phyloP scores from a whole-genome alignment of 495 filamentous ascomycete genomes.

The Neurospora sp. region DNA sequence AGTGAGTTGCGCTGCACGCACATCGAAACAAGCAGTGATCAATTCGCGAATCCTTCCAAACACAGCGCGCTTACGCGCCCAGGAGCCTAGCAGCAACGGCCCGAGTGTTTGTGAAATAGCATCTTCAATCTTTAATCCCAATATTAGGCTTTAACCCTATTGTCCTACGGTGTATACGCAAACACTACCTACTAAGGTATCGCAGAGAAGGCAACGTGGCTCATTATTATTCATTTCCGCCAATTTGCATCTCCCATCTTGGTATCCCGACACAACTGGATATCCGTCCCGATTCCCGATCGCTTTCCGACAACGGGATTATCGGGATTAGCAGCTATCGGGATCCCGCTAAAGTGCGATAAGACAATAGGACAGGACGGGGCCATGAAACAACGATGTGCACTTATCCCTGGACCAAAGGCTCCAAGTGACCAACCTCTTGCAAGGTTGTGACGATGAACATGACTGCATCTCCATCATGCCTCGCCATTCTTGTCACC shows the following conservation, averaged over 20 bases:
- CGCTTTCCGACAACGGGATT: not conserved
- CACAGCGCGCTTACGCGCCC: not conserved
- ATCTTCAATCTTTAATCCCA: not conserved
- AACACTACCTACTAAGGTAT: not conserved
- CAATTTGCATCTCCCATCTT: not conserved
- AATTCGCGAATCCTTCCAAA: not conserved
- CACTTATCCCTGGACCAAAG: not conserved
- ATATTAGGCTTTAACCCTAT: not conserved
- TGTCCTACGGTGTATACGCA: not conserved
- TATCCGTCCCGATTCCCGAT: not conserved
- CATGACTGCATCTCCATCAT: not conserved
- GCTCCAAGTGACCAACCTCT: not conserved
- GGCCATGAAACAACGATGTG: not conserved
- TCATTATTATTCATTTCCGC: not conserved
- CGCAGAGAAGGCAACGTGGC: not conserved
- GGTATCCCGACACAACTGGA: not conserved
- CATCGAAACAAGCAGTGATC: not conserved
- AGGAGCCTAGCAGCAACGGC: not conserved
- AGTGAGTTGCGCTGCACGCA: not conserved
- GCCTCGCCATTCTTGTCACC: not conserved
- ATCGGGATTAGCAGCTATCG: not conserved
- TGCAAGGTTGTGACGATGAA: not conserved
- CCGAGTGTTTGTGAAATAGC: not conserved
- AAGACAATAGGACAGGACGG: not conserved
- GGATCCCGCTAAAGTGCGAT: not conserved